Base-by-base conservation (phyloP, 805 yeast genomes). In the Blastobotrys robertii region DNA sequence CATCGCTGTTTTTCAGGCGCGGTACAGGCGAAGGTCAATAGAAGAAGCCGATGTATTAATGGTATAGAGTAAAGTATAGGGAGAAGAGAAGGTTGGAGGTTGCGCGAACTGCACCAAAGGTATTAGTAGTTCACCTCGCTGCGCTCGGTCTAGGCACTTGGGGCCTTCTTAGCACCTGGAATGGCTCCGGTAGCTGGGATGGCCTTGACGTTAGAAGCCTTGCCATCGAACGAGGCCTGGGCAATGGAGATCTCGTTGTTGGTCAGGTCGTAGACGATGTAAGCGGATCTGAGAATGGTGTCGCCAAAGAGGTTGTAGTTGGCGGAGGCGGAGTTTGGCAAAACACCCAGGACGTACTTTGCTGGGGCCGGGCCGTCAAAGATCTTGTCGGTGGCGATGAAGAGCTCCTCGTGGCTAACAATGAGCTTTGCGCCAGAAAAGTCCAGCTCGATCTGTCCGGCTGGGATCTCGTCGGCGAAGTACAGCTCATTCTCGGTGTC, bases 241-340 rank as follows among this genome's bases (percentile, higher is more conserved):
- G 78, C 84, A 55, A 81, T 50, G 3, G 83, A 76, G 33, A 81
- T 64, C 52, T 74, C 68, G 38, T 61, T 62, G 53, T 72, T 72
- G 29, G 77, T 84, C 41, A 79, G 61, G 58, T 82, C 81, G 58
- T 72, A 79, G 11, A 79, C 84, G 22, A 77, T 68, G 57, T 79
- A 81, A 2, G 80, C 79, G 44, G 73, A 68, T 48, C 79, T 65
- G 45, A 80, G 60, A 52, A 79, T 68, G 39, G 71, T 69, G 52
- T 78, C 84, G n/a, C 85, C 53, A 10, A 50, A 39, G 15, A 50
- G 41, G 32, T 48, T 49, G 34, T 40, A 44, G 25, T 49, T 49
- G 3, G 41, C 28, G 25, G 54, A 25, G 16, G 49, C 43, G 12
- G 48, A 25, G 41, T 43, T 49, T n/a, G 47, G 46, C 42, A 44